phyloP scores from a whole-genome alignment of 768 basidiomycete genomes.

The Leccinum obscurum region DNA sequence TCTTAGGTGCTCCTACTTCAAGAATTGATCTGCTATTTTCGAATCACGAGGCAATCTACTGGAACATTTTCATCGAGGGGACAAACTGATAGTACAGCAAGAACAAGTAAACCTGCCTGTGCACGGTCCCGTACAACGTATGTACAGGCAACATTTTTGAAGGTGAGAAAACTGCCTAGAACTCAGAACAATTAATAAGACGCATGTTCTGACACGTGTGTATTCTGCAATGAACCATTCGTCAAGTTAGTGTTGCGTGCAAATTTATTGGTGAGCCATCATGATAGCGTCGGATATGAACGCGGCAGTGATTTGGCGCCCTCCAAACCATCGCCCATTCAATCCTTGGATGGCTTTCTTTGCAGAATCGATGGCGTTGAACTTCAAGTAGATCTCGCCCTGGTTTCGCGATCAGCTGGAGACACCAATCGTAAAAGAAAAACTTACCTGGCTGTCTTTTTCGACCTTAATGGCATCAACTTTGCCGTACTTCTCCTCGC shows the following conservation, averaged over 20 bases:
- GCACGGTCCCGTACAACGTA: conserved; percentile 30
- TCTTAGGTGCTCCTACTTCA: conserved; percentile 18
- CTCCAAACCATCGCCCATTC: conserved; percentile 97
- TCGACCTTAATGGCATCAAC: conserved; percentile 91
- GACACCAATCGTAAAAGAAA: not conserved
- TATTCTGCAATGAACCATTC: conserved; percentile 31
- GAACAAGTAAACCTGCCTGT: conserved; percentile 42
- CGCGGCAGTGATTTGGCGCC: conserved; percentile 80
- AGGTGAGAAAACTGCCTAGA: conserved; percentile 30
- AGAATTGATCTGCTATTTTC: conserved; percentile 24
- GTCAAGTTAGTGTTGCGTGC: conserved; percentile 25
- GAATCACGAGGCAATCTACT: conserved; percentile 34
- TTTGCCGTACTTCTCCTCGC: conserved; percentile 85
- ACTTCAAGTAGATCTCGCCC: conserved; percentile 98
- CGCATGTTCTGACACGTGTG: conserved; percentile 18
- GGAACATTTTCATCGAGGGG: conserved; percentile 35
- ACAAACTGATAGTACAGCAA: conserved; percentile 30
- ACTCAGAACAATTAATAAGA: conserved; percentile 34
- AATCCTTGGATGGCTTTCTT: conserved; percentile 85
- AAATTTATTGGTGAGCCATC: conserved; percentile 78
- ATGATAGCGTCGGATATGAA: conserved; percentile 95
- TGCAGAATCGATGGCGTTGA: conserved; percentile 74
- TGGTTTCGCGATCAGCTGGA: conserved; percentile 34
- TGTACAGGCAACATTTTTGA: conserved; percentile 35
- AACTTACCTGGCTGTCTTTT: conserved; percentile 84